Evolutionary conservation across 208 protist species (phyloP).

Genomic region (Leishmania martiniquensis): DNA sequence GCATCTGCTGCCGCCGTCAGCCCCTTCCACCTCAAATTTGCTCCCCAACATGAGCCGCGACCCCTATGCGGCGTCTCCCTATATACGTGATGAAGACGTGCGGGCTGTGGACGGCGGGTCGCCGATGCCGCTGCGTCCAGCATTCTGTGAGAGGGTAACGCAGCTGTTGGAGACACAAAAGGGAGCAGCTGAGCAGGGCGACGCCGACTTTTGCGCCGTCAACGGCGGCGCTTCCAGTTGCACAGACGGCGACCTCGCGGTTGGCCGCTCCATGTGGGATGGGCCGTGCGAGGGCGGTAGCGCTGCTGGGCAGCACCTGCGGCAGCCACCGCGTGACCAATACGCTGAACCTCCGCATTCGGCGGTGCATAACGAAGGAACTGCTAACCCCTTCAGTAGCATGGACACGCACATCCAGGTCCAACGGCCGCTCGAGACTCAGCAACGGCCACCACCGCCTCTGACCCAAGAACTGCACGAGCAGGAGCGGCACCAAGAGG

Average conservation of each 20-base stretch:
- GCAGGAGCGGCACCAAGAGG: constrained; percentile 1
- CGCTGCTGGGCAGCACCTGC: background rate
- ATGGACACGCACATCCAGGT: background rate
- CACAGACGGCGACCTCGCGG: background rate
- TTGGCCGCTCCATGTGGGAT: constrained; percentile 1
- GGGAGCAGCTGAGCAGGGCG: background rate
- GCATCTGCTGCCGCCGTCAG: background rate
- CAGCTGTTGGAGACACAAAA: background rate
- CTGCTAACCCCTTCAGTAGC: constrained; percentile 8
- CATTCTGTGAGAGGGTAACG: constrained; percentile 16
- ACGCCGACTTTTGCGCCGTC: background rate
- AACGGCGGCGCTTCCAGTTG: background rate
- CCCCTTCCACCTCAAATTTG: background rate
- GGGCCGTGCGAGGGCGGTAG: background rate
- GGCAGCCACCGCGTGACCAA: background rate
- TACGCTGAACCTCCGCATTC: background rate
- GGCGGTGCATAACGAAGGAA: background rate
- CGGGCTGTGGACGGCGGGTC: constrained; percentile 18
- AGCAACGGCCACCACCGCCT: background rate
- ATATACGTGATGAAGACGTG: constrained; percentile 17
- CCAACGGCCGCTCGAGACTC: background rate
- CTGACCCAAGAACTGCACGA: constrained; percentile 11
- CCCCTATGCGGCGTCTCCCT: constrained; percentile 29
- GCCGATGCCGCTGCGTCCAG: constrained; percentile 28
- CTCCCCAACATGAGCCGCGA: constrained; percentile 7